Percentiles rank a stretch among this genome's conserved stretches.
These are phyloP conservation scores for Globisporangium sylvaticum DNA, from an alignment of 352 stramenopile species.

Conservation along the genomic window DNA sequence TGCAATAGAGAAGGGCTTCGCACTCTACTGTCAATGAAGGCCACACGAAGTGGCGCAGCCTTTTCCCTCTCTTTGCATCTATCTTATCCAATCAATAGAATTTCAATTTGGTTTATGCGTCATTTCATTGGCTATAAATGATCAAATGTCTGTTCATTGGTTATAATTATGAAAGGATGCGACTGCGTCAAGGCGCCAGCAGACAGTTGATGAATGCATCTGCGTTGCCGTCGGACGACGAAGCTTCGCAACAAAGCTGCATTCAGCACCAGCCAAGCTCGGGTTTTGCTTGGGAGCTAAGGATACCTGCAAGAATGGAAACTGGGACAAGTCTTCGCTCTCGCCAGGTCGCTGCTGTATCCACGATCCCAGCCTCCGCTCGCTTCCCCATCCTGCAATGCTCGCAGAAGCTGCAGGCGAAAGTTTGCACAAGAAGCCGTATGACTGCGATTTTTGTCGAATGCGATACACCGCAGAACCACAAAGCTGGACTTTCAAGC, in stretches of 20 bases:
- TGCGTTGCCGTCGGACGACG: too few species aligned
- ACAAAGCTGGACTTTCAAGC: not conserved
- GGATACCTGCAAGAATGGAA: not conserved
- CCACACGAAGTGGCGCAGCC: not conserved
- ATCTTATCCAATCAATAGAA: not conserved
- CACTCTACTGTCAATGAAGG: not conserved
- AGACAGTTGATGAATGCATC: too few species aligned
- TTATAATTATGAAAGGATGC: not conserved
- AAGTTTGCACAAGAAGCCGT: not conserved
- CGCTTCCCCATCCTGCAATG: not conserved
- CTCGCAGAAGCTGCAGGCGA: not conserved
- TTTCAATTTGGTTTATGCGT: not conserved
- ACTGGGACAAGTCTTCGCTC: not conserved
- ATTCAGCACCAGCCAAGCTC: not conserved
- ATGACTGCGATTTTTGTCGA: too few species aligned
- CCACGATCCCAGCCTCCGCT: not conserved
- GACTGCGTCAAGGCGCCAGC: not conserved
- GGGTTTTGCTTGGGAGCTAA: not conserved
- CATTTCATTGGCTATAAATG: conserved; percentile 1
- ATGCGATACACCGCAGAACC: not conserved
- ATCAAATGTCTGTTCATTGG: not conserved
- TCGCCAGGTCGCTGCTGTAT: not conserved
- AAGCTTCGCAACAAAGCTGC: not conserved
- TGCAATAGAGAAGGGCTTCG: not conserved
- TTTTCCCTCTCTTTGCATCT: not conserved